Percentiles rank a stretch among this genome's conserved stretches.
Evolutionary conservation across 2,329 filamentous ascomycete species (phyloP).

Genomic region (Torrubiella hemipterigena): DNA sequence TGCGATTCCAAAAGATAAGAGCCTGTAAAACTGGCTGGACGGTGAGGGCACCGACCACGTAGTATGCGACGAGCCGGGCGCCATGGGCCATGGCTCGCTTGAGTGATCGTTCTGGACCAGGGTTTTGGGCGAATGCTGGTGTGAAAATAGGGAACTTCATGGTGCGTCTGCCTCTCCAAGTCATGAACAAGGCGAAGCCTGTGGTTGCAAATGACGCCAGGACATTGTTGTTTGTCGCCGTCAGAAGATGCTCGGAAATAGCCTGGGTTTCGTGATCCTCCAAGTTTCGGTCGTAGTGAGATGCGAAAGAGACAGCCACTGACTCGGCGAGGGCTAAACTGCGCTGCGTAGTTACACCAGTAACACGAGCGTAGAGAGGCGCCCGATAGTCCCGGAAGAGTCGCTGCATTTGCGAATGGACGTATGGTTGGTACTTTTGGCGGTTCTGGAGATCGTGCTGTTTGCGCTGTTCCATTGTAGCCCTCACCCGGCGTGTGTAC

Average conservation of each 20-base stretch:
- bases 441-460: conserved; percentile 15
- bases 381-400: conserved; percentile 19
- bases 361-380: conserved; percentile 18
- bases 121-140: no score
- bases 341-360: conserved; percentile 14
- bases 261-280: conserved; percentile 23
- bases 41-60: conserved; percentile 12
- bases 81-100: no score
- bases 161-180: conserved; percentile 16
- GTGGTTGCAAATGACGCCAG: conserved; percentile 16
- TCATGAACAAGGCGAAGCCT: conserved; percentile 11
- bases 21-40: conserved; percentile 17
- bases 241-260: conserved; percentile 19
- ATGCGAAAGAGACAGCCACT: conserved; percentile 15
- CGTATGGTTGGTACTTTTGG: conserved; percentile 16
- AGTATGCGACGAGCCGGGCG: conserved; percentile 22
- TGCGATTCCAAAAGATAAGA: conserved; percentile 13
- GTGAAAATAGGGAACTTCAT: conserved; percentile 29
- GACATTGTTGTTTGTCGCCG: conserved; percentile 18
- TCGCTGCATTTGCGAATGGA: conserved; percentile 18
- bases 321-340: conserved; percentile 17
- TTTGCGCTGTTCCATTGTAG: conserved; percentile 20
- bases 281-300: conserved; percentile 17
- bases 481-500: conserved; percentile 12
- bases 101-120: no score